Base-by-base conservation (phyloP, 2,329 filamentous ascomycete genomes). In the Cordyceps cateniannulata region DNA sequence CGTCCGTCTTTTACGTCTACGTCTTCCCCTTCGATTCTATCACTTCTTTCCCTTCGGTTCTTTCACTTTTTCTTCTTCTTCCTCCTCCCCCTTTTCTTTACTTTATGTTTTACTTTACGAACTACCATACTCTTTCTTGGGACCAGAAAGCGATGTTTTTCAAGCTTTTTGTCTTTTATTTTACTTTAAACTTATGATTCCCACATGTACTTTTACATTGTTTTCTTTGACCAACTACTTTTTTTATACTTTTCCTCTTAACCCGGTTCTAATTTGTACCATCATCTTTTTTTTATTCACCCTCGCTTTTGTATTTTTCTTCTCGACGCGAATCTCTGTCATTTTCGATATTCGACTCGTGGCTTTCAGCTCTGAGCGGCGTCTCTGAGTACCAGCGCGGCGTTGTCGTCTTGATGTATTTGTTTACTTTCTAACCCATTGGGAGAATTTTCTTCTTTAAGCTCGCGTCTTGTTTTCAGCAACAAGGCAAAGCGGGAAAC, bases 161-260 rank as follows among this genome's bases (percentile, higher is more conserved):
- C n/a, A n/a, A n/a, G n/a, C 27, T 45, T 61, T 14, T 47, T 62
- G 61, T 63, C 62, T 65, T 63, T 59, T 59, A 62, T 64, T 40
- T 44, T 45, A 59, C 64, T 54, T 58, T 60, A 49, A 55, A 57
- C 56, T 63, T 66, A 62, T 48, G 58, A 53, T 53, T 53, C 58
- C 58, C 58, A 60, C 42, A 35, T 60, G 58, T 60, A 60, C 40
- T 22, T 60, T 47, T 63, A 60, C 32, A n/a, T n/a, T 45, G 18
- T 63, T 61, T 59, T 47, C 22, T 47, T 56, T 7, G 47, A 42
- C 14, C 38, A 3, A 6, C 16, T 42, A 24, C 42, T 50, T 44
- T 57, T 62, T 44, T 55, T 35, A 35, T 56, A 24, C 32, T 54
- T 51, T 47, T 38, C 40, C 59, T 55, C 50, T 16, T 7, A 25